Evolutionary conservation across 345 rosid genomes (phyloP).

Genomic region (Euphorbia pulcherrima): DNA sequence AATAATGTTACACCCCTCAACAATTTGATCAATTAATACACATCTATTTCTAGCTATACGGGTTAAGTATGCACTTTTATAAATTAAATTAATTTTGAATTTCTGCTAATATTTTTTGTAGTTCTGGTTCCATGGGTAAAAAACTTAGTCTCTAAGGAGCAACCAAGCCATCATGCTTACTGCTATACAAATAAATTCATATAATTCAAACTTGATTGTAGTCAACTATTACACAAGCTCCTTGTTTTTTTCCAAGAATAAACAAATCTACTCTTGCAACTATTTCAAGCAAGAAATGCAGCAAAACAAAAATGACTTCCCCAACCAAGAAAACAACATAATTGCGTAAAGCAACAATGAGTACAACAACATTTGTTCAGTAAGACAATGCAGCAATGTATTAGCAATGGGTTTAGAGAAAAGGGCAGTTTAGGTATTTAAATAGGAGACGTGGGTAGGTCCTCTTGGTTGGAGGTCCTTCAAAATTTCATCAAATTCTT

Average conservation of each 20-base stretch:
- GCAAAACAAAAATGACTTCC: constrained; percentile 1
- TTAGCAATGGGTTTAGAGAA: too few species aligned
- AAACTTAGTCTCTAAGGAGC: neutral
- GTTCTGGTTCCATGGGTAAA: neutral
- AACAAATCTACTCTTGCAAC: neutral
- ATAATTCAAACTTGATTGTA: neutral
- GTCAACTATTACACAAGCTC: constrained; percentile 1
- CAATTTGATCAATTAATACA: neutral
- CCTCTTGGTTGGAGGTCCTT: too few species aligned
- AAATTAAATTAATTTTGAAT: neutral
- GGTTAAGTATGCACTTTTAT: neutral
- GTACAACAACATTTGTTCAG: neutral
- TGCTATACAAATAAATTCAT: neutral
- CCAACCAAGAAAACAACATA: neutral
- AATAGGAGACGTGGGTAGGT: too few species aligned
- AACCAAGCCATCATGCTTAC: neutral
- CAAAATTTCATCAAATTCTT: too few species aligned
- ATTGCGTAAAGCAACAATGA: neutral
- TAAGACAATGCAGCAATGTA: constrained; percentile 7
- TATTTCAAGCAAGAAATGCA: neutral
- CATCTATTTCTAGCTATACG: neutral
- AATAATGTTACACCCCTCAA: neutral
- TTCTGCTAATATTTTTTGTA: neutral
- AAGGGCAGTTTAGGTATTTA: too few species aligned
- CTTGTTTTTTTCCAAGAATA: neutral